Conservation (phyloP, 371 early-diverging fungal species). For the Mortierella sp. region DNA sequence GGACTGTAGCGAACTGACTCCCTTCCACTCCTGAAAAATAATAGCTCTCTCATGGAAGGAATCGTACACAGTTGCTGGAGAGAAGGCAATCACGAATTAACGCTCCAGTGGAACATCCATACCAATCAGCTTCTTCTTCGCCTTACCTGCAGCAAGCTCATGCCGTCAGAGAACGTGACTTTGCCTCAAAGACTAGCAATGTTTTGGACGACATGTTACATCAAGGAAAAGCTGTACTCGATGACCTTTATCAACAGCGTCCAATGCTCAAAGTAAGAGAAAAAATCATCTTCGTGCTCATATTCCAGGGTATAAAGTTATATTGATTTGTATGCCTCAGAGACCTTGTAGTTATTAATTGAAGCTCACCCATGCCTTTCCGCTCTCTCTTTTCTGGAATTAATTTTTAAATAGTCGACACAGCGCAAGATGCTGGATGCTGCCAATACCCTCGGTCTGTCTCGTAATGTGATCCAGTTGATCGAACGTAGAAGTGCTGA, state of each 20-base stretch:
- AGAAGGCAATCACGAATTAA: conserved; percentile 57
- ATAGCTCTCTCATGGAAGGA: conserved; percentile 53
- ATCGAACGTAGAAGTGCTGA: conserved; percentile 85
- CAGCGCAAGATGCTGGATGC: conserved; percentile 83
- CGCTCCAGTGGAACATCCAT: conserved; percentile 40
- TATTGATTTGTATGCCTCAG: background rate
- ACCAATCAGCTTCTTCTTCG: conserved; percentile 37
- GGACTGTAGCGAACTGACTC: background rate
- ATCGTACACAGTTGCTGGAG: conserved; percentile 64
- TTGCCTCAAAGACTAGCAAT: conserved; percentile 69
- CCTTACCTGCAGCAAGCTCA: conserved; percentile 50
- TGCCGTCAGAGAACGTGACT: conserved; percentile 57
- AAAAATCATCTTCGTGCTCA: too few relatives aligned
- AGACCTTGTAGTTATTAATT: background rate
- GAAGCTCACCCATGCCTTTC: background rate
- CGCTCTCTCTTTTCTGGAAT: background rate
- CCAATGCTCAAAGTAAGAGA: conserved; percentile 79
- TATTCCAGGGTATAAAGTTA: background rate
- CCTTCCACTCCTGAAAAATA: background rate
- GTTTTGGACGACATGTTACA: conserved; percentile 80
- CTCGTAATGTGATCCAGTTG: conserved; percentile 83
- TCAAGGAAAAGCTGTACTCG: conserved; percentile 76
- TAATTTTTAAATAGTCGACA: conserved; percentile 64
- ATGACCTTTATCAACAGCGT: conserved; percentile 83
- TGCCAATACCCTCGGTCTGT: conserved; percentile 85